A percentile compares a stretch with the other conserved stretches of the same genome.
These are phyloP conservation scores for Aspergillus oerlinghausenensis DNA, from an alignment of 2,329 filamentous ascomycete species.

Conservation along the genomic window DNA sequence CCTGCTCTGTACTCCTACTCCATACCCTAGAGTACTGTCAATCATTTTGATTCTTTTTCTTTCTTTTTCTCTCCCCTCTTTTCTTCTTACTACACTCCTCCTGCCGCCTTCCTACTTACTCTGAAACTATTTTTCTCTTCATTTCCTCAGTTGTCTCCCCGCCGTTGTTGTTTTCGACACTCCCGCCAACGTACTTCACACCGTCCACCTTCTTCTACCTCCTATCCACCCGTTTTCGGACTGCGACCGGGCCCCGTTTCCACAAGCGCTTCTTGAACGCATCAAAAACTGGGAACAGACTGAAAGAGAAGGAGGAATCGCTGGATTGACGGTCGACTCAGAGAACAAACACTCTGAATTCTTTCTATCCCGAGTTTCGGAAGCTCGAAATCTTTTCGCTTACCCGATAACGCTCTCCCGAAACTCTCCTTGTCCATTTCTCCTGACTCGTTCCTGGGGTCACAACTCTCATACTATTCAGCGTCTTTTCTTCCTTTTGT, in stretches of 20 bases:
- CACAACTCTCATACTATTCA: constrained; percentile 8
- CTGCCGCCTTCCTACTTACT: not conserved
- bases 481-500: constrained; percentile 1
- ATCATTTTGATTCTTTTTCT: not conserved
- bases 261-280: constrained; percentile 4
- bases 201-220: not conserved
- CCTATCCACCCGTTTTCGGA: constrained; percentile 14
- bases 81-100: not conserved
- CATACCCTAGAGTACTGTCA: not conserved
- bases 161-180: constrained; percentile 4
- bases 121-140: constrained; percentile 1
- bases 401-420: constrained; percentile 11
- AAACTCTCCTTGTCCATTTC: constrained; percentile 9
- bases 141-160: constrained; percentile 8
- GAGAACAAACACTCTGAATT: constrained; percentile 13
- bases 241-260: constrained; percentile 6
- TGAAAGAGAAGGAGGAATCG: not conserved
- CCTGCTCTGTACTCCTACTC: not conserved
- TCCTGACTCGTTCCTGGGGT: constrained; percentile 1
- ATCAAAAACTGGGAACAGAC: not conserved
- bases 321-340: constrained; percentile 1
- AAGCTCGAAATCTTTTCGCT: constrained; percentile 16
- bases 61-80: not conserved
- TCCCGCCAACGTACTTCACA: not conserved
- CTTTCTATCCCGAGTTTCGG: constrained; percentile 17